Conservation (phyloP, 2,329 filamentous ascomycete genomes). For the Graphilbum ipis-grandicollis region DNA sequence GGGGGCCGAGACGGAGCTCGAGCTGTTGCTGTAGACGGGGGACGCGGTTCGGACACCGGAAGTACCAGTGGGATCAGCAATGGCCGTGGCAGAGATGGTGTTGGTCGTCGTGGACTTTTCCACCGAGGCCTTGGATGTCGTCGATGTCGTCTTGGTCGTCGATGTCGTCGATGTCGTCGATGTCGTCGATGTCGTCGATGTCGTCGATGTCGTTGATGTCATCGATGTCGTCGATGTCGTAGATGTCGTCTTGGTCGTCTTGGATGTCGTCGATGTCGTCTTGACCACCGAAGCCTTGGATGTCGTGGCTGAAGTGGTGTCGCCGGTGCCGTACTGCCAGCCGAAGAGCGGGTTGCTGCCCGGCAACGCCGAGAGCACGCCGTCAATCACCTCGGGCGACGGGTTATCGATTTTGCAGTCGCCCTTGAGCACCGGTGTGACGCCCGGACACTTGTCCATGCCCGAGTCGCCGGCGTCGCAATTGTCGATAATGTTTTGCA, state of each 20-base stretch:
- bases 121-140: background rate
- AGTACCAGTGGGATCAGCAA: background rate
- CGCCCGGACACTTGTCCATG: conserved; percentile 44
- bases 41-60: no score
- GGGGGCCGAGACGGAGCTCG: background rate
- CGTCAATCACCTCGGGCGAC: conserved; percentile 26
- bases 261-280: background rate
- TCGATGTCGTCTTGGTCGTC: background rate
- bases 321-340: conserved; percentile 25
- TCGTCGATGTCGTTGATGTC: background rate
- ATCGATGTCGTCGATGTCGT: background rate
- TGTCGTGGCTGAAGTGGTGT: background rate
- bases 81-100: background rate
- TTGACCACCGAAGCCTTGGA: background rate
- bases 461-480: conserved; percentile 42
- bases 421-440: conserved; percentile 29
- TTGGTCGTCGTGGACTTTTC: background rate
- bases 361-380: conserved; percentile 30
- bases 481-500: conserved; percentile 49
- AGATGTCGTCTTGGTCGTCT: background rate
- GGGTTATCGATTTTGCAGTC: conserved; percentile 33
- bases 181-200: background rate
- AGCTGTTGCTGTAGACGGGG: no score
- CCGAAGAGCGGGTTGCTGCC: conserved; percentile 37
- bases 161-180: background rate